Conservation (phyloP, 371 early-diverging fungal species). For the Apophysomyces trapeziformis region DNA sequence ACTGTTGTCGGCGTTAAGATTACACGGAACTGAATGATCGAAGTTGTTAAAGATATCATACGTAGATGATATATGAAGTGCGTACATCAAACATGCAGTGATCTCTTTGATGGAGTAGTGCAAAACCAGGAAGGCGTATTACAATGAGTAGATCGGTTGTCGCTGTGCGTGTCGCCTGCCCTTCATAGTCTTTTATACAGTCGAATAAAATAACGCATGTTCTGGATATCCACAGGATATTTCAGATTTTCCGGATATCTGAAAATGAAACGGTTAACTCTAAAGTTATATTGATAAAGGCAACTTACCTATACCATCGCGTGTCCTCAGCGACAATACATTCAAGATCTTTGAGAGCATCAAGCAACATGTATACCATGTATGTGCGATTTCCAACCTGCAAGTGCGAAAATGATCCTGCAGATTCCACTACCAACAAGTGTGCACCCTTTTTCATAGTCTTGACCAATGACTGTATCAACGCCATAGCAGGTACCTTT, state of each 20-base stretch:
- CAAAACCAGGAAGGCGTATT: no score
- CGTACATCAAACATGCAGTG: no score
- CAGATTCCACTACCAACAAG: constrained; percentile 90
- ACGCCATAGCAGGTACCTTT: constrained; percentile 74
- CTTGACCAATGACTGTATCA: constrained; percentile 71
- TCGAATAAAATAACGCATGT: constrained; percentile 91
- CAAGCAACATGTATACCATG: constrained; percentile 88
- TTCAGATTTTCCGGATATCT: constrained; percentile 63
- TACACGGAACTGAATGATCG: no score
- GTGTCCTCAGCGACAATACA: constrained; percentile 71
- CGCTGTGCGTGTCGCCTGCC: no score
- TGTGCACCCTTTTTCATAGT: constrained; percentile 70
- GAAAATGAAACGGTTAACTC: background rate
- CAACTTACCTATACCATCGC: constrained; percentile 81
- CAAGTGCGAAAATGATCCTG: constrained; percentile 91
- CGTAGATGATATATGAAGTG: no score
- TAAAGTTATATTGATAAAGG: background rate
- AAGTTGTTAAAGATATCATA: no score
- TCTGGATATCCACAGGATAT: constrained; percentile 82
- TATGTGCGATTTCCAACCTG: constrained; percentile 77
- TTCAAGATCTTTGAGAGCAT: constrained; percentile 77
- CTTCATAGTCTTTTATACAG: constrained; percentile 61
- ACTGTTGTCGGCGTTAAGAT: no score
- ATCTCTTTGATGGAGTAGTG: no score
- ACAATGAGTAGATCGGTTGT: no score